A percentile compares a stretch with the other conserved stretches of the same genome.
Evolutionary conservation across 495 filamentous ascomycete species (phyloP).

Genomic region (Aspergillus sparsus): DNA sequence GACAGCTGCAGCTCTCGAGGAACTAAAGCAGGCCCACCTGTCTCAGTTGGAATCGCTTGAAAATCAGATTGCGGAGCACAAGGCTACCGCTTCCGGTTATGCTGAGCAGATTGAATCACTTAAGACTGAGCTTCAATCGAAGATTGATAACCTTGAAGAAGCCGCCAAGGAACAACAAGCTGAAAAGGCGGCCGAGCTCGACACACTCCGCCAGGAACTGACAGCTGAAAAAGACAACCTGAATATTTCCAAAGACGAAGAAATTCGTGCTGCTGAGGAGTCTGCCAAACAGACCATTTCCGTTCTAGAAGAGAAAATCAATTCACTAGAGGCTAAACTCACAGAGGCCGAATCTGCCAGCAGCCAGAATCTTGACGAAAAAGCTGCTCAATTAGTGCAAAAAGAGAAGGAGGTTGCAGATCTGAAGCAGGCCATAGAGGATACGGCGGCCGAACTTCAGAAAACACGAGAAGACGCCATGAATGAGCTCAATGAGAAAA

Average conservation of each 20-base stretch:
- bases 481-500: slow-evolving; percentile 35
- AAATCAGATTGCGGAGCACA: slow-evolving; percentile 41
- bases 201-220: slow-evolving; percentile 41
- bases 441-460: slow-evolving; percentile 40
- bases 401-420: slow-evolving; percentile 44
- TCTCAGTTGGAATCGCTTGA: slow-evolving; percentile 41
- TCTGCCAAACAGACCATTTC: slow-evolving; percentile 35
- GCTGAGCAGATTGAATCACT: slow-evolving; percentile 43
- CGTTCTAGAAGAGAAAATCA: slow-evolving; percentile 40
- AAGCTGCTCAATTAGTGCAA: slow-evolving; percentile 31
- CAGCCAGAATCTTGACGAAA: slow-evolving; percentile 32
- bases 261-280: slow-evolving; percentile 45
- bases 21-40: slow-evolving; percentile 42
- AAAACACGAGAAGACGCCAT: slow-evolving; percentile 34
- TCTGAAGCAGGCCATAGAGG: slow-evolving; percentile 38
- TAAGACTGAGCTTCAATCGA: slow-evolving; percentile 40
- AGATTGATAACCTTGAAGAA: slow-evolving; percentile 35
- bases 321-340: slow-evolving; percentile 43
- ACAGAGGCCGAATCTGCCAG: slow-evolving; percentile 37
- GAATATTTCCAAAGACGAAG: slow-evolving; percentile 42
- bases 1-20: slow-evolving; percentile 38
- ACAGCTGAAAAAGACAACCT: slow-evolving; percentile 48
- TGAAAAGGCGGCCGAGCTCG: slow-evolving; percentile 43
- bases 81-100: slow-evolving; percentile 37
- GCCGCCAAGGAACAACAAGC: slow-evolving; percentile 33